Percentiles rank a stretch among this genome's conserved stretches.
Conservation (phyloP, 1,284 basidiomycete genomes). For the Calocybe gambosa region DNA sequence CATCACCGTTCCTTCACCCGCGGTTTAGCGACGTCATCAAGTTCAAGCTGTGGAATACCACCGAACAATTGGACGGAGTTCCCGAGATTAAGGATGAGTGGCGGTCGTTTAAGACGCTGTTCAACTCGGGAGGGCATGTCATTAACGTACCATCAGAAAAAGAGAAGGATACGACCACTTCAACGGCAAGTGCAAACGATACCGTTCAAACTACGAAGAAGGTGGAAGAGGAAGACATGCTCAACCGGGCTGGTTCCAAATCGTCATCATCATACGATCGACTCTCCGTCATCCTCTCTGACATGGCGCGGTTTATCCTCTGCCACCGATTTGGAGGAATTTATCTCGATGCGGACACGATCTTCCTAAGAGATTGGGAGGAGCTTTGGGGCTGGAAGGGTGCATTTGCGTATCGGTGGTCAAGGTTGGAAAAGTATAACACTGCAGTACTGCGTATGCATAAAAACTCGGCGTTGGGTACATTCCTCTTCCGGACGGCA, state of each 20-base stretch:
- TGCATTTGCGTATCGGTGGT: slow-evolving; percentile 86
- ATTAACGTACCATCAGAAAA: slow-evolving; percentile 39
- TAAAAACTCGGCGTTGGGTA: slow-evolving; percentile 75
- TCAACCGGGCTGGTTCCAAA: slow-evolving; percentile 72
- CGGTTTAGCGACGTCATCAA: slow-evolving; percentile 76
- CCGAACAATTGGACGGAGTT: slow-evolving; percentile 78
- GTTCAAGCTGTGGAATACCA: slow-evolving; percentile 89
- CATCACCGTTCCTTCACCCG: slow-evolving; percentile 76
- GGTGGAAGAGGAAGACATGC: slow-evolving; percentile 38
- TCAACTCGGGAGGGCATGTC: slow-evolving; percentile 54
- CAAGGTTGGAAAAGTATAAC: slow-evolving; percentile 75
- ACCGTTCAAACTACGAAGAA: slow-evolving; percentile 3
- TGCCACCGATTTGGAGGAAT: slow-evolving; percentile 84
- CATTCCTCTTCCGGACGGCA: slow-evolving; percentile 81
- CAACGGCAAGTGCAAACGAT: too few relatives aligned
- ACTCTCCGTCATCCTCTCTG: slow-evolving; percentile 77
- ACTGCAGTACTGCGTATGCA: slow-evolving; percentile 83
- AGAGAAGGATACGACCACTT: slow-evolving; percentile 8
- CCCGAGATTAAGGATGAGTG: slow-evolving; percentile 75
- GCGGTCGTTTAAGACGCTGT: slow-evolving; percentile 69
- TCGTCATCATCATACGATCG: slow-evolving; percentile 73
- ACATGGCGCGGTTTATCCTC: slow-evolving; percentile 83
- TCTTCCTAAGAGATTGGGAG: slow-evolving; percentile 88
- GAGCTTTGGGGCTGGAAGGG: slow-evolving; percentile 86
- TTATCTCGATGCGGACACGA: slow-evolving; percentile 84